Percentiles rank a stretch among this genome's conserved stretches.
phyloP scores from a whole-genome alignment of 2,329 filamentous ascomycete genomes.

The Teratosphaeria pseudoeucalypti region DNA sequence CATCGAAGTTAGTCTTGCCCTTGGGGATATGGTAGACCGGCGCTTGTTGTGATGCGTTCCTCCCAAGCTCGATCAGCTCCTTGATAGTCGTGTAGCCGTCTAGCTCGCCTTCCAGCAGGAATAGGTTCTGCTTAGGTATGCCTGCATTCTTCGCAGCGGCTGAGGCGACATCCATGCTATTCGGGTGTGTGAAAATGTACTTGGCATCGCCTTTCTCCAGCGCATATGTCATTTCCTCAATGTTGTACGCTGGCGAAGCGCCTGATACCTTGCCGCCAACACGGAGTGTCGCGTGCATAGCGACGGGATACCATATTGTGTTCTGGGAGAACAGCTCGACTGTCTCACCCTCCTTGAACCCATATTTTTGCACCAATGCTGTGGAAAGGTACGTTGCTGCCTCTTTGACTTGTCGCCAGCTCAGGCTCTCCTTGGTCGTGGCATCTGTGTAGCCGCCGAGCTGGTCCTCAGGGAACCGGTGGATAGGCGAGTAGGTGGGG shows the following conservation, averaged over 20 bases:
- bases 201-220: slow-evolving; percentile 48
- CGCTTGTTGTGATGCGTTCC: slow-evolving; percentile 33
- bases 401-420: slow-evolving; percentile 48
- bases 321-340: slow-evolving; percentile 54
- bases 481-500: slow-evolving; percentile 39
- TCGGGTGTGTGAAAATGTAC: slow-evolving; percentile 47
- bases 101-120: slow-evolving; percentile 46
- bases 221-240: slow-evolving; percentile 59
- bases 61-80: slow-evolving; percentile 35
- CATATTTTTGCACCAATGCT: slow-evolving; percentile 46
- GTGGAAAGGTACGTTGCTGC: slow-evolving; percentile 51
- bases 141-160: slow-evolving; percentile 46
- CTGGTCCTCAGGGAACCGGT: slow-evolving; percentile 26
- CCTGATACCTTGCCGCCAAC: slow-evolving; percentile 49
- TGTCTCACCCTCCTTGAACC: slow-evolving; percentile 44
- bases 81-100: slow-evolving; percentile 41
- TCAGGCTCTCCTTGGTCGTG: slow-evolving; percentile 47
- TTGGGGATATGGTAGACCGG: slow-evolving; percentile 39
- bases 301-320: slow-evolving; percentile 51
- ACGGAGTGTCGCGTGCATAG: slow-evolving; percentile 47
- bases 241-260: slow-evolving; percentile 54
- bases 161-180: slow-evolving; percentile 45
- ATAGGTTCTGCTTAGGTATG: slow-evolving; percentile 41
- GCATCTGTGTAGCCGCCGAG: slow-evolving; percentile 49
- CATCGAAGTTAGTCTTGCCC: slow-evolving; percentile 46